Evolutionary conservation across 2,329 filamentous ascomycete genomes (phyloP), one percentile per base, ranked within the genome.

Genomic region (Fusarium clavum): DNA sequence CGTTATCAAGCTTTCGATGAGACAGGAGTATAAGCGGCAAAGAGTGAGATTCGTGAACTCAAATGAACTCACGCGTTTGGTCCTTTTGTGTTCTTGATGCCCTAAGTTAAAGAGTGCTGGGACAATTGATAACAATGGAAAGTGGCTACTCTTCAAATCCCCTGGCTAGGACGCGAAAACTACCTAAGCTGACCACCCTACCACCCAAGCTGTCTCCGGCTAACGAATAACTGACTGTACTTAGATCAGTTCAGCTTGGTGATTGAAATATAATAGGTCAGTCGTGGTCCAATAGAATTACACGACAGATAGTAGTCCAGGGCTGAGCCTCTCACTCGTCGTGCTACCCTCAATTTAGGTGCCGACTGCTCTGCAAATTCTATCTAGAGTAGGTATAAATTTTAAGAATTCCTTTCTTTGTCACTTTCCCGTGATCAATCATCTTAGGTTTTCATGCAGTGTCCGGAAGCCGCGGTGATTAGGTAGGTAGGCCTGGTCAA

Each of bases 241-340:
- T 24, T 32, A 14, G 7, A 27, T 59, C 54, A 13, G 29, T 12
- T n/a, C 34, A 38, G 34, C 18, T 29, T 20, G 18, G 13, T 11
- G 24, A 32, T 44, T 45, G 34, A 27, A 57, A 57, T 49, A 22
- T 57, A 57, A 64, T 45, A 57, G 52, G 61, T 20, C 53, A 65
- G 18, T 5, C 25, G 24, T 34, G 34, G n/a, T 49, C 62, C 62
- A 65, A 64, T 64, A 65, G 62, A 64, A 65, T 47, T 64, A 65
- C 62, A 64, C 32, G 46, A 20, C 25, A 16, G 16, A 48, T 12
- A 29, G 27, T 22, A 41, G 24, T 30, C 20, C 8, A 34, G 25
- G 34, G 30, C 27, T 64, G 25, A 27, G 40, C 16, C 34, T 59
- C 40, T 51, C 52, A 41, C 41, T 25, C 30, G 27, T 58, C 40